Base-by-base conservation (phyloP, 2,329 filamentous ascomycete species). In the Blastomyces parvus region DNA sequence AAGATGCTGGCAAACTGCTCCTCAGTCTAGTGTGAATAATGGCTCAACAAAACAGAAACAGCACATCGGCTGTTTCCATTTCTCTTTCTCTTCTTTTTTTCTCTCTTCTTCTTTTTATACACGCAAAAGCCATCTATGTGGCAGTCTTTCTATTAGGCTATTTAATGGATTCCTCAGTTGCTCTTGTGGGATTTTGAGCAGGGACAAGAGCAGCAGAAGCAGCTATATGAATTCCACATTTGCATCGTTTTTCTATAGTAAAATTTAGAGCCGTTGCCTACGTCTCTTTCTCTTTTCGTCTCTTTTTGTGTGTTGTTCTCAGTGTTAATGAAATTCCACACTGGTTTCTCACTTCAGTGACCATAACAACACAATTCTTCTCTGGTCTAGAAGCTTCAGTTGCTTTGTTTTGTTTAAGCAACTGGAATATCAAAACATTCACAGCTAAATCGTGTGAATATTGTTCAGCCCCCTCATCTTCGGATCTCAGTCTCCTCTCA, bases 1-100 rank as follows among this genome's bases (percentile, higher is more conserved):
- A 60, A 60, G 44, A 60, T 60, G 22, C 13, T 44, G 17, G 30
- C 59, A 61, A 61, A 55, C 59, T 33, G 33, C n/a, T n/a, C 59
- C 53, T 48, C 22, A 8, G 27, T 38, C 48, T 36, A 38, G n/a
- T 48, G 11, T 46, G 42, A 36, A 48, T 30, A 42, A 36, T 25
- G 27, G 25, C 25, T 48, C 17, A 27, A 40, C 55, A 27, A 42
- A 25, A 58, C 22, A 50, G 58, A 44, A 48, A 36, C 25, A 48
- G 42, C 27, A 46, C 25, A 14, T 30, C 19, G 13, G 11, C 40
- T 30, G 58, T 48, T 48, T 46, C 58, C 17, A 50, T 42, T 22
- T 9, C 2, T 30, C 25, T 50, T n/a, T 36, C 58, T 38, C 36
- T 25, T 42, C 8, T 22, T 22, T 2, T 36, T 36, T 38, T 38